Evolutionary conservation across 1,284 basidiomycete species (phyloP).

Genomic region (Violaceomyces palustris): DNA sequence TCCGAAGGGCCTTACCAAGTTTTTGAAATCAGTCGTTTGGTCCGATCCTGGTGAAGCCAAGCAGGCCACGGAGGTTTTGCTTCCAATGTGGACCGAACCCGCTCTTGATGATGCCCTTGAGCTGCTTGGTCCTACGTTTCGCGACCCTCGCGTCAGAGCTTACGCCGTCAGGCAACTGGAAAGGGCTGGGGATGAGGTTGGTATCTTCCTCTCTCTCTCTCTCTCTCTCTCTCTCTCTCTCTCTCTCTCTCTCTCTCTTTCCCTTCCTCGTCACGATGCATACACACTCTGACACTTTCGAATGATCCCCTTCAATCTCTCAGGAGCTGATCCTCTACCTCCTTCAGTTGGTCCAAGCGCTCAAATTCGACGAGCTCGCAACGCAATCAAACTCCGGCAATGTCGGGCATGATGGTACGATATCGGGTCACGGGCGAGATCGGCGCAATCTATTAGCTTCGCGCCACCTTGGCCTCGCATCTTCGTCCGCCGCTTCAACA

Average conservation of each 20-base stretch:
- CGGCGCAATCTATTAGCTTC: slow-evolving; percentile 1
- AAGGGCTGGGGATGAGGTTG: slow-evolving; percentile 87
- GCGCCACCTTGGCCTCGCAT: slow-evolving; percentile 6
- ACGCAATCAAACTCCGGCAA: too few relatives aligned
- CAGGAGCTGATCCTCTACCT: slow-evolving; percentile 89
- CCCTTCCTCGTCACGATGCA: too few relatives aligned
- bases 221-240: too few relatives aligned
- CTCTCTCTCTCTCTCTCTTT: too few relatives aligned
- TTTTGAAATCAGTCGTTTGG: slow-evolving; percentile 97
- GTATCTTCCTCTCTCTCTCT: slow-evolving; percentile 28
- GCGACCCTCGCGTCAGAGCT: slow-evolving; percentile 82
- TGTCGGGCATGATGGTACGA: too few relatives aligned
- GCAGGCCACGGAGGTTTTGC: slow-evolving; percentile 89
- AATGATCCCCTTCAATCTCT: too few relatives aligned
- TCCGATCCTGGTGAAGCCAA: slow-evolving; percentile 90
- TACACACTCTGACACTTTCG: too few relatives aligned
- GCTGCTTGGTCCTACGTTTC: slow-evolving; percentile 77
- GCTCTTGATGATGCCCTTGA: slow-evolving; percentile 95
- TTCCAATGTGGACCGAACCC: slow-evolving; percentile 95
- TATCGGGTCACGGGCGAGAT: too few relatives aligned
- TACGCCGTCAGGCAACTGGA: slow-evolving; percentile 89
- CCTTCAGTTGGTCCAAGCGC: slow-evolving; percentile 90
- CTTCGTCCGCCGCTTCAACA: neutral
- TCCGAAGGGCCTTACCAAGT: slow-evolving; percentile 86
- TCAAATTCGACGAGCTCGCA: slow-evolving; percentile 64